phyloP scores from a whole-genome alignment of 2,329 filamentous ascomycete species.

The Pyrenophora graminea region DNA sequence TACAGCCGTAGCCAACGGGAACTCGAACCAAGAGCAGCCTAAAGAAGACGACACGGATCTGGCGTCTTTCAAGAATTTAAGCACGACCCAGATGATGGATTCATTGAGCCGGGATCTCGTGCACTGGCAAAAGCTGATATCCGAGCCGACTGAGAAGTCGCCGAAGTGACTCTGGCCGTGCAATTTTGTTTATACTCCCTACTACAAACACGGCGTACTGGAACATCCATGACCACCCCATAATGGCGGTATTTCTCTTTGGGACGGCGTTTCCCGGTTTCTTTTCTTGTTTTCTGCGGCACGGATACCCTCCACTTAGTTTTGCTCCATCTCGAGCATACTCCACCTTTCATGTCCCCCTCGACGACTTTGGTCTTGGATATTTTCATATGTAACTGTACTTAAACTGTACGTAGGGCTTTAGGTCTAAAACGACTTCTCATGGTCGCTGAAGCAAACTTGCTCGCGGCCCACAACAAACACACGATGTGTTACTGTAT shows the following conservation, averaged over 20 bases:
- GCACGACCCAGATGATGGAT: conserved; percentile 89
- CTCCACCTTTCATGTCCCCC: neutral
- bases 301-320: conserved; percentile 43
- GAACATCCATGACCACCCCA: neutral
- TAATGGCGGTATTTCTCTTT: conserved; percentile 3
- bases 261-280: conserved; percentile 22
- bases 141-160: conserved; percentile 37
- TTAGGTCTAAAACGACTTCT: neutral
- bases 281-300: conserved; percentile 17
- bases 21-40: conserved; percentile 21
- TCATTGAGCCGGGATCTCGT: conserved; percentile 77
- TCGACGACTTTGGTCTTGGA: neutral
- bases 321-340: conserved; percentile 3
- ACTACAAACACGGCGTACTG: conserved; percentile 8
- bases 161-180: neutral
- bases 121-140: conserved; percentile 72
- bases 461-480: too few species aligned
- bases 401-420: neutral
- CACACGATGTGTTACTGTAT: too few species aligned
- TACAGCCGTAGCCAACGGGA: conserved; percentile 28
- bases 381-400: neutral
- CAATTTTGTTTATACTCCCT: neutral
- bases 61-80: conserved; percentile 69
- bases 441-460: neutral
- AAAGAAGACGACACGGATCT: conserved; percentile 51